Base-by-base conservation (phyloP, 352 stramenopile genomes). In the Phytopythium boreale region DNA sequence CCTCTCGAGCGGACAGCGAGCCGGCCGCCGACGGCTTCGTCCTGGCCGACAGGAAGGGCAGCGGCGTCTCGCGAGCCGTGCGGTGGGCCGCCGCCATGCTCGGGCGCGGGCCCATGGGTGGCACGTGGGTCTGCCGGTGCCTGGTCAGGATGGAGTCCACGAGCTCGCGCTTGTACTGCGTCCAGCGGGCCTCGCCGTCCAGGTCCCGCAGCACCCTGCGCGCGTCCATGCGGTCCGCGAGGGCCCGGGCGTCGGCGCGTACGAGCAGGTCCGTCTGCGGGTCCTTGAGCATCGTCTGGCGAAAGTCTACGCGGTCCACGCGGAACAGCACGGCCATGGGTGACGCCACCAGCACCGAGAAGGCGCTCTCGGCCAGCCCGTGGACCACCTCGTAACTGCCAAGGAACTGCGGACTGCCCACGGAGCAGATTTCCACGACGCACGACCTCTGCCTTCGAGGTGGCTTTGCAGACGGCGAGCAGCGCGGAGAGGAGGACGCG, bases 301-400 rank as follows among this genome's bases (percentile, higher is more conserved):
- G 76, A 41, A 92, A 90, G 46, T 90, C 83, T 2, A 80, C 70
- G n/a, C 83, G 80, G 50, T 92, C 83, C 10, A 92, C 62, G 12
- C 81, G 77, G 57, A 89, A 92, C 51, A 92, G 60, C 7, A 84
- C 72, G 14, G 76, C 77, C 20, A 67, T 80, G 1, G 83, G 81
- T 0, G 83, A 92, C 17, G 77, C 76, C n/a, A 88, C 71, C 22
- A 92, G 69, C 12, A 84, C 74, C 0, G 83, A 90, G 57, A 82
- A 90, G 1, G 70, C 67, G 10, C 79, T 77, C 51, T 82, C 76
- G 4, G 31, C 29, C 26, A 71, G 59, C 10, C 81, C 75, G 0
- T 63, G 62, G 22, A 87, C 56, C 26, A 83, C 61, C 59, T 92
- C 83, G 60, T 80, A 88, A 24, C 78, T 72, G 19, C 83, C 83